Base-by-base conservation (phyloP, 306 rosid genomes). In the Dryas octopetala region DNA sequence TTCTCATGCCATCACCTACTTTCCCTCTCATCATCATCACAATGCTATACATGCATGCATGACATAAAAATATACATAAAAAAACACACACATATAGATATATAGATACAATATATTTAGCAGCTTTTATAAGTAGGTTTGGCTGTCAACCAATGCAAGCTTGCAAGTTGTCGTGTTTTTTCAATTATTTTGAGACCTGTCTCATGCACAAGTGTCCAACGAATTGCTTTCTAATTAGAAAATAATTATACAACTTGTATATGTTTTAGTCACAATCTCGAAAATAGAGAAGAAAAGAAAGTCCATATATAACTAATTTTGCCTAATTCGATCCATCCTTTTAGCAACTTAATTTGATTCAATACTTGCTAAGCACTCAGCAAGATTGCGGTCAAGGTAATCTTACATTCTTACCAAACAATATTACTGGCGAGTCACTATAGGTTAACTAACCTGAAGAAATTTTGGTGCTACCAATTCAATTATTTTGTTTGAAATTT, bases 181-280 rank as follows among this genome's bases (percentile, higher is more conserved):
- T 55, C 17, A 53, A 52, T 16, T 16, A 70, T 51, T 58, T 71
- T 6, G 52, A 19, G 65, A n/a, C 43, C 9, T 12, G 40, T 53
- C 15, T 59, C 67, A 73, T 14, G 76, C 76, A 47, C 76, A 73
- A 73, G 68, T 59, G 58, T 73, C 76, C 76, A 73, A 59, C 58
- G 45, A 28, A 2, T 73, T 59, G 68, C 76, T 59, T 73, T 59
- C 26, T 46, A 59, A 13, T 72, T 50, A 45, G 66, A 72, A 43
- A 12, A 54, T 11, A 14, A 71, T 23, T 71, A 71, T 70, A 8
- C 40, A 51, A 12, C 45, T 62, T 64, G 32, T 12, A 63, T 63
- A 63, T 40, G 47, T 50, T 51, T 32, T n/a, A 43, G 32, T 1
- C 2, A 23, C 15, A 0, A 7, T 2, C 2, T 28, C 1, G 1